Evolutionary conservation across 148 eudicot species (phyloP), one percentile per base, ranked within the genome.

Genomic region (Pharnaceum exiguum): DNA sequence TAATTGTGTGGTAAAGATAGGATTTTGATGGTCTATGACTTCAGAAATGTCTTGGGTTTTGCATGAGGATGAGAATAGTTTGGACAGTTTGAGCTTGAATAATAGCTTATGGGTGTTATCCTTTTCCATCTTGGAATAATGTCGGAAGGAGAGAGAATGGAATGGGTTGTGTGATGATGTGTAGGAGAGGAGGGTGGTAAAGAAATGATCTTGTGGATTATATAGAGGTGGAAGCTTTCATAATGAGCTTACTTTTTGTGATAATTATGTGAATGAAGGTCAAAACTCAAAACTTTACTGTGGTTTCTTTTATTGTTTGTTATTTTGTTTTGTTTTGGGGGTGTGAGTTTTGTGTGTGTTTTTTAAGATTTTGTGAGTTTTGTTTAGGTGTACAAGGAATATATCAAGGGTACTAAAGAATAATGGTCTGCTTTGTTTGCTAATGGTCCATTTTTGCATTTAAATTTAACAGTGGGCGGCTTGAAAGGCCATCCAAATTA

Each of bases 51-150:
- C 40, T 43, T 68, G 77, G 8, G 78, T 52, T 57, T 64, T 68
- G 78, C 87, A 82, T 28, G 79, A 70, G 13, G 78, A 67, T 31
- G 76, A 55, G 59, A 82, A 73, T 47, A 78, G 55, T 49, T 61
- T 71, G 5, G 83, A 43, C 50, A 82, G 29, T 61, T 68, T 60
- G 1, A 75, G 70, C 46, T 75, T 82, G 59, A 82, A 29, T 51
- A 43, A n/a, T n/a, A 29, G 59, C 12, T 35, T 35, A 12, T 7
- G 7, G 38, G 7, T 71, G 62, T 35, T 60, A 13, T 57, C 55
- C 24, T 62, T 74, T 55, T 77, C 87, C 87, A 82, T 82, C 10
- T 42, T 57, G 19, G 49, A 54, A 45, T 43, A 55, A 40, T 10
- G 28, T 48, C 62, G 32, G 68, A 52, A 57, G 43, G 44, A 55